A percentile compares a stretch with the other conserved stretches of the same genome.
phyloP scores from a whole-genome alignment of 257 asterid genomes.

The Nicotiana benthamiana region DNA sequence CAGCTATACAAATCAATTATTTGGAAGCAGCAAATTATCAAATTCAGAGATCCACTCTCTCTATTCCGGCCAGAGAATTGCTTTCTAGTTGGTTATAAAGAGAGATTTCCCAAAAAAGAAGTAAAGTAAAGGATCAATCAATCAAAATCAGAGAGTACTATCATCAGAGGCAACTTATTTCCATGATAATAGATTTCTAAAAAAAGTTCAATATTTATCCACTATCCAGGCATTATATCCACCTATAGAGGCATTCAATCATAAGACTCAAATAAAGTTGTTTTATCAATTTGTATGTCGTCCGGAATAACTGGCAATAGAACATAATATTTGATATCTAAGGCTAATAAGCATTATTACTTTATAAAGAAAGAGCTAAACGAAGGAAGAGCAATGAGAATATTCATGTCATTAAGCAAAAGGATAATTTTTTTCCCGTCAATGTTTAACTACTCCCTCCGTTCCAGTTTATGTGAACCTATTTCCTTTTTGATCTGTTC shows the following conservation, averaged over 20 bases:
- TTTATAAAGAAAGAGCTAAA: background rate
- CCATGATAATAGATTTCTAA: too few relatives aligned
- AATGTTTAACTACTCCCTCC: background rate
- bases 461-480: too few relatives aligned
- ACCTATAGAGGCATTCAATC: background rate
- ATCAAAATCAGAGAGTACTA: background rate
- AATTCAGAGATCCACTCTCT: too few relatives aligned
- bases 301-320: too few relatives aligned
- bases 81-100: too few relatives aligned
- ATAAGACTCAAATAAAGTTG: background rate
- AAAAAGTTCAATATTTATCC: background rate
- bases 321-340: background rate
- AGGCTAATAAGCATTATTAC: background rate
- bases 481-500: too few relatives aligned
- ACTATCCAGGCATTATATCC: background rate
- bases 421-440: background rate
- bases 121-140: too few relatives aligned
- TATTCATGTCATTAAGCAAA: background rate
- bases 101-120: too few relatives aligned
- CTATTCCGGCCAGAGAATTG: too few relatives aligned
- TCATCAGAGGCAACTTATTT: background rate
- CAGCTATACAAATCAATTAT: too few relatives aligned
- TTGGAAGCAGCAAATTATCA: too few relatives aligned
- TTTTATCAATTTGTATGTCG: too few relatives aligned
- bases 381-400: background rate